Evolutionary conservation across 2,329 filamentous ascomycete genomes (phyloP).

Genomic region (Verticillium nonalfalfae): DNA sequence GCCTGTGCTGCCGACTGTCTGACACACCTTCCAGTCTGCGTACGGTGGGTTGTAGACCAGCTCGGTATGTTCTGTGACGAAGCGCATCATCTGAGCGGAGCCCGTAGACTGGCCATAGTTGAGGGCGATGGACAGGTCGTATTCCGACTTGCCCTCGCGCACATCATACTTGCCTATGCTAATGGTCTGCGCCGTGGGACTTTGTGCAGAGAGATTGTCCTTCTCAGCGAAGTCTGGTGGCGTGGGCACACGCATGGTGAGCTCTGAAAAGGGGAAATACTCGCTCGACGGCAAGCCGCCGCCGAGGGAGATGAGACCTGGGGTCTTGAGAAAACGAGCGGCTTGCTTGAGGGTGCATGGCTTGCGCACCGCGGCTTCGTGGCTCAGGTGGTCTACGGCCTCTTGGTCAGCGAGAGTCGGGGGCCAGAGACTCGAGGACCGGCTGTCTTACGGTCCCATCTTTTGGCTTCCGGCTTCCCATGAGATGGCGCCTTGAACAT

Average conservation of each 20-base stretch:
- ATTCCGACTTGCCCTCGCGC: slow-evolving; percentile 43
- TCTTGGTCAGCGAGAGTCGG: background rate
- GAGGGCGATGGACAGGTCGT: slow-evolving; percentile 79
- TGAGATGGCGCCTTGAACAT: slow-evolving; percentile 66
- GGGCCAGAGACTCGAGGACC: background rate
- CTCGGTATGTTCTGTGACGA: slow-evolving; percentile 92
- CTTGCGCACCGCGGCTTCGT: slow-evolving; percentile 54
- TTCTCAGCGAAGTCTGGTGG: slow-evolving; percentile 65
- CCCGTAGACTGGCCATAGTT: slow-evolving; percentile 91
- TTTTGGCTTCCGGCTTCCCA: slow-evolving; percentile 69
- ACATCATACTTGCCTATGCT: slow-evolving; percentile 81
- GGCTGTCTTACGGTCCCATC: slow-evolving; percentile 70
- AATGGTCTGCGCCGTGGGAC: slow-evolving; percentile 47
- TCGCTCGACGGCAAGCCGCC: slow-evolving; percentile 84
- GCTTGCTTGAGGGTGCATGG: slow-evolving; percentile 77
- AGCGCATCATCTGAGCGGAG: slow-evolving; percentile 80
- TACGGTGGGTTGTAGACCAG: slow-evolving; percentile 83
- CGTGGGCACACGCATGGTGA: slow-evolving; percentile 67
- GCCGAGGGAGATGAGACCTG: slow-evolving; percentile 84
- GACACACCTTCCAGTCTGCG: slow-evolving; percentile 78
- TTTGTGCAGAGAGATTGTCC: slow-evolving; percentile 43
- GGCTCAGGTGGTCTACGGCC: slow-evolving; percentile 46
- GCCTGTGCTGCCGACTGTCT: slow-evolving; percentile 82
- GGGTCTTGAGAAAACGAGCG: slow-evolving; percentile 70
- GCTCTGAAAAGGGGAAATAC: slow-evolving; percentile 84